phyloP scores from a whole-genome alignment of 768 basidiomycete species.

The Auricularia auricula-judae region DNA sequence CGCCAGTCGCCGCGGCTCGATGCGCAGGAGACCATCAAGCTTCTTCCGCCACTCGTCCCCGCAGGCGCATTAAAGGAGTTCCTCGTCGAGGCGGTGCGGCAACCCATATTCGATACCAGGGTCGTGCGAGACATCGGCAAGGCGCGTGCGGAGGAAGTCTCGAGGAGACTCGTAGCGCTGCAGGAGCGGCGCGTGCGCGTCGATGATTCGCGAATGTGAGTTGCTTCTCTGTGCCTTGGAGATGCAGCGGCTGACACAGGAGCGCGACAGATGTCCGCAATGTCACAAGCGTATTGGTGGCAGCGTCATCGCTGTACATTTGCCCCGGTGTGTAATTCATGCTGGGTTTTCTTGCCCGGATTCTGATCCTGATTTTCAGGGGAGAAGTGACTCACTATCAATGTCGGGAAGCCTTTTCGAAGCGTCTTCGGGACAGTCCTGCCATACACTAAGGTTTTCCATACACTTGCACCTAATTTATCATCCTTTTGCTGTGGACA shows the following conservation, averaged over 20 bases:
- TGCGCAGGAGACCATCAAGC: conserved; percentile 66
- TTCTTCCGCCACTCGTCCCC: conserved; percentile 84
- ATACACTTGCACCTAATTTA: not conserved
- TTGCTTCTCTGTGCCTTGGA: conserved; percentile 8
- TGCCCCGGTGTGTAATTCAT: conserved; percentile 51
- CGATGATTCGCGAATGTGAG: conserved; percentile 86
- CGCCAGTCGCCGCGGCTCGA: conserved; percentile 78
- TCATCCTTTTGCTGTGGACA: no score
- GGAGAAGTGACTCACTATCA: conserved; percentile 97
- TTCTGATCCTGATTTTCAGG: conserved; percentile 27
- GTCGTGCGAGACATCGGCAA: conserved; percentile 62
- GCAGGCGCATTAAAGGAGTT: conserved; percentile 72
- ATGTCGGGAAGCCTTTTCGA: conserved; percentile 76
- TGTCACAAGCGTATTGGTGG: conserved; percentile 90
- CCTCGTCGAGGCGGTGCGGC: conserved; percentile 56
- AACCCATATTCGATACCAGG: conserved; percentile 54
- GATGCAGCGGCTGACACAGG: conserved; percentile 4
- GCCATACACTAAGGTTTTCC: not conserved
- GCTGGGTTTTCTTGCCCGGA: not conserved
- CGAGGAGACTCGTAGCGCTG: conserved; percentile 59
- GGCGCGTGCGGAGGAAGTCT: conserved; percentile 68
- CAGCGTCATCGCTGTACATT: conserved; percentile 89
- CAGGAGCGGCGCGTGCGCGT: conserved; percentile 80
- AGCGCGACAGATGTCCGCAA: conserved; percentile 67
- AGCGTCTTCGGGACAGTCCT: not conserved